Conservation (phyloP, 1,139 yeast genomes). For the Kurtzmaniella quercitrusa region DNA sequence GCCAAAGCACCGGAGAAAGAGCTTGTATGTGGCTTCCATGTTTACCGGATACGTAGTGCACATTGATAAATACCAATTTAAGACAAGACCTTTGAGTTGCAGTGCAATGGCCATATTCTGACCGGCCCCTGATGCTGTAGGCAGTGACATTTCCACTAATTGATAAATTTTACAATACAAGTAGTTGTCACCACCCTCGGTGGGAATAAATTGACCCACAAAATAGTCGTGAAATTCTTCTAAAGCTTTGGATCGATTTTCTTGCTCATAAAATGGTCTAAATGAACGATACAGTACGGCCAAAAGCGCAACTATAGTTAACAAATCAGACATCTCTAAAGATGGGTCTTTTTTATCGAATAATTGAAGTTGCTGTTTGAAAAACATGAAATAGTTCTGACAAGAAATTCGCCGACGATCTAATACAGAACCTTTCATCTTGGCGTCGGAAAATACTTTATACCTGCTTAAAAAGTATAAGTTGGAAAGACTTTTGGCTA, state of each 20-base stretch:
- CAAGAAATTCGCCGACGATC: not conserved
- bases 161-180: constrained; percentile 1
- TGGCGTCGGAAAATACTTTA: not conserved
- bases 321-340: not conserved
- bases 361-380: not conserved
- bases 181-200: not conserved
- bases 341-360: not conserved
- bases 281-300: not conserved
- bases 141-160: not conserved
- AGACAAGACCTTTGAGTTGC: not conserved
- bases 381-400: not conserved
- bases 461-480: not conserved
- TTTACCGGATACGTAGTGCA: not conserved
- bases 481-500: constrained; percentile 1
- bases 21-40: not conserved
- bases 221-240: not conserved
- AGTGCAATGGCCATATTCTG: not conserved
- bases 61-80: constrained; percentile 2
- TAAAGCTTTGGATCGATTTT: not conserved
- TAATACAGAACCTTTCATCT: not conserved
- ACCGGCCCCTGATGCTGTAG: not conserved
- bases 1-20: constrained; percentile 3
- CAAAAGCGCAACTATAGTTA: not conserved
- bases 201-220: not conserved
- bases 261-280: not conserved